Conservation (phyloP, 805 yeast species). For the Helenozyma rhizophorensis region DNA sequence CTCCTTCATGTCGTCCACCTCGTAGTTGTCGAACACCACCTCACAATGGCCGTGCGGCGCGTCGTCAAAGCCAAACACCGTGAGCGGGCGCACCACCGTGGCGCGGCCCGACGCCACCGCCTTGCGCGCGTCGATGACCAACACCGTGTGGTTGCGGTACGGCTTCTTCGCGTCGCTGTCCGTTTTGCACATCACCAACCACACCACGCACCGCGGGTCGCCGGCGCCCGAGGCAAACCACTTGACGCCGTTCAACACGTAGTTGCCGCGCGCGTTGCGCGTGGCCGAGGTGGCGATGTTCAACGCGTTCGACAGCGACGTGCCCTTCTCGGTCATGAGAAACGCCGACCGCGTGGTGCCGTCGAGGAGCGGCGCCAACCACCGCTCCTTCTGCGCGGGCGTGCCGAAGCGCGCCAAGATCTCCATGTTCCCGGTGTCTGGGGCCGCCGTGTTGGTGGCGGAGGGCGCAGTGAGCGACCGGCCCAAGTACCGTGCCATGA, state of each 20-base stretch:
- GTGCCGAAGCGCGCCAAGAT: slow-evolving; percentile 40
- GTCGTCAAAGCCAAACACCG: slow-evolving; percentile 58
- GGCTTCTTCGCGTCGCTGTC: slow-evolving; percentile 22
- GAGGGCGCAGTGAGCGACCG: slow-evolving; percentile 52
- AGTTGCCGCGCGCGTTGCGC: slow-evolving; percentile 37
- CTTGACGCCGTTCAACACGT: slow-evolving; percentile 54
- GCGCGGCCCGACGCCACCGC: slow-evolving; percentile 49
- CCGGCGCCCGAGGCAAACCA: slow-evolving; percentile 75
- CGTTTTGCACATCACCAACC: slow-evolving; percentile 53
- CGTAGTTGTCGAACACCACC: slow-evolving; percentile 46
- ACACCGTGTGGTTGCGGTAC: slow-evolving; percentile 52
- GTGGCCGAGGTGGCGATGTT: slow-evolving; percentile 48
- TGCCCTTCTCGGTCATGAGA: slow-evolving; percentile 60
- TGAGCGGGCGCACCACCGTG: slow-evolving; percentile 45
- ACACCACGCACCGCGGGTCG: slow-evolving; percentile 54
- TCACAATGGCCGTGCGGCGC: slow-evolving; percentile 74
- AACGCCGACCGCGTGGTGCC: slow-evolving; percentile 59
- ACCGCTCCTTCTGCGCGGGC: slow-evolving; percentile 34
- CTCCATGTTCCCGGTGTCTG: slow-evolving; percentile 65
- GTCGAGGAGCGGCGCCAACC: slow-evolving; percentile 49
- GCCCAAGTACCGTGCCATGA: slow-evolving; percentile 63
- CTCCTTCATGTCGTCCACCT: slow-evolving; percentile 42
- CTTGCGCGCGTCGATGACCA: slow-evolving; percentile 48
- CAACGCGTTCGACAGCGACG: slow-evolving; percentile 58
- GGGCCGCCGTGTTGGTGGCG: slow-evolving; percentile 57